phyloP scores from a whole-genome alignment of 257 asterid species.

The Hygrophila difformis region DNA sequence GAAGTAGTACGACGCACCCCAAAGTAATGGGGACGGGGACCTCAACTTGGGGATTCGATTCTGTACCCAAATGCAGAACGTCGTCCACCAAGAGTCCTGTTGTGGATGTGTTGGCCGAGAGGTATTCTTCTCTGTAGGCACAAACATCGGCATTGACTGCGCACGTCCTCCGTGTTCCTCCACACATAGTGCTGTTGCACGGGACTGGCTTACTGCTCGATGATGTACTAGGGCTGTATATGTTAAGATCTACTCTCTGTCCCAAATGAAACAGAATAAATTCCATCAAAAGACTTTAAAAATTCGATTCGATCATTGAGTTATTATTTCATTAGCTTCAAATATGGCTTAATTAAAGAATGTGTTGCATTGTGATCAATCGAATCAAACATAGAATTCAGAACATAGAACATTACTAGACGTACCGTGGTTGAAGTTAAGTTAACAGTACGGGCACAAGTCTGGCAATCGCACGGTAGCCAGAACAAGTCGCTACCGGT shows the following conservation, averaged over 20 bases:
- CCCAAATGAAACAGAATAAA: conserved; percentile 6
- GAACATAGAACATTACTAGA: background rate
- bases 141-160: conserved; percentile 45
- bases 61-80: conserved; percentile 54
- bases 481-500: conserved; percentile 97
- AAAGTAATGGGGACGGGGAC: conserved; percentile 64
- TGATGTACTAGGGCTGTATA: conserved; percentile 65
- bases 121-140: conserved; percentile 66
- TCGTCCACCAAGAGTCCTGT: conserved; percentile 82
- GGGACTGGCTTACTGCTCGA: conserved; percentile 52
- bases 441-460: conserved; percentile 44
- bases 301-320: too few relatives aligned
- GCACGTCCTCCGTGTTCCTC: conserved; percentile 45
- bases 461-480: conserved; percentile 83
- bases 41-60: conserved; percentile 25
- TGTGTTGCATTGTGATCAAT: too few relatives aligned
- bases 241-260: conserved; percentile 57
- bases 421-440: conserved; percentile 16
- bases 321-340: background rate
- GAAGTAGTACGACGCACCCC: conserved; percentile 64
- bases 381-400: too few relatives aligned
- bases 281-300: background rate
- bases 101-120: conserved; percentile 68
- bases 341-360: background rate
- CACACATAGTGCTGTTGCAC: conserved; percentile 68